A percentile compares a stretch with the other conserved stretches of the same genome.
These are phyloP conservation scores for Clitopilus passeckerianus DNA, from an alignment of 768 basidiomycete species.

Conservation along the genomic window DNA sequence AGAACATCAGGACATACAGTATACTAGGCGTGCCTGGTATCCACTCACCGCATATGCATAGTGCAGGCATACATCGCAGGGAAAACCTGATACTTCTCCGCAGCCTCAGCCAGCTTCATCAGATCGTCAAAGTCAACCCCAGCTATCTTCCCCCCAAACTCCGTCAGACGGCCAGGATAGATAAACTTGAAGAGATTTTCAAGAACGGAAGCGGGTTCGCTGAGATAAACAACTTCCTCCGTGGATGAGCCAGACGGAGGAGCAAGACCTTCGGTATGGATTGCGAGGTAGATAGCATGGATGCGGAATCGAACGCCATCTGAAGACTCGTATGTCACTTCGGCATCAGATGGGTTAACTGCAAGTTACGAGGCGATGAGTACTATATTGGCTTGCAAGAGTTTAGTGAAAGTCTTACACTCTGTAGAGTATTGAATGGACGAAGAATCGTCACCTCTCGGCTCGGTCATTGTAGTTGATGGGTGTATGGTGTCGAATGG, in stretches of 20 bases:
- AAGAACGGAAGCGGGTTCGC: slow-evolving; percentile 16
- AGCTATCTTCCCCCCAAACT: slow-evolving; percentile 6
- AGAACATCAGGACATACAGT: not conserved
- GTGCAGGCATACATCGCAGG: slow-evolving; percentile 20
- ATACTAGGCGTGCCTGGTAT: not conserved
- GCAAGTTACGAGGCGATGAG: not conserved
- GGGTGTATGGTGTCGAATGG: too few relatives aligned
- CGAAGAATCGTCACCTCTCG: too few relatives aligned
- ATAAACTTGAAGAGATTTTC: slow-evolving; percentile 22
- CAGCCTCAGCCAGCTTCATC: slow-evolving; percentile 19
- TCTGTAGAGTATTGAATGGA: too few relatives aligned
- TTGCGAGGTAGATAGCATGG: slow-evolving; percentile 17
- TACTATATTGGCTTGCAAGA: too few relatives aligned
- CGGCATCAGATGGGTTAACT: slow-evolving; percentile 15
- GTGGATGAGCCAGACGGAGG: slow-evolving; percentile 8
- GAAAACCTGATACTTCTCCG: slow-evolving; percentile 27
- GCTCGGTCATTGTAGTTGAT: too few relatives aligned
- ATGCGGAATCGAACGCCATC: slow-evolving; percentile 17
- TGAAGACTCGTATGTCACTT: slow-evolving; percentile 16
- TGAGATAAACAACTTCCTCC: slow-evolving; percentile 15
- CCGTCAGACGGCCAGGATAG: slow-evolving; percentile 18
- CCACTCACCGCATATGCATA: slow-evolving; percentile 18
- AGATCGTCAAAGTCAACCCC: slow-evolving; percentile 2
- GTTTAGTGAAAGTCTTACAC: too few relatives aligned
- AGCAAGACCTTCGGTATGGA: slow-evolving; percentile 17